Conservation (phyloP, 805 yeast species). For the Priceomyces medius region DNA sequence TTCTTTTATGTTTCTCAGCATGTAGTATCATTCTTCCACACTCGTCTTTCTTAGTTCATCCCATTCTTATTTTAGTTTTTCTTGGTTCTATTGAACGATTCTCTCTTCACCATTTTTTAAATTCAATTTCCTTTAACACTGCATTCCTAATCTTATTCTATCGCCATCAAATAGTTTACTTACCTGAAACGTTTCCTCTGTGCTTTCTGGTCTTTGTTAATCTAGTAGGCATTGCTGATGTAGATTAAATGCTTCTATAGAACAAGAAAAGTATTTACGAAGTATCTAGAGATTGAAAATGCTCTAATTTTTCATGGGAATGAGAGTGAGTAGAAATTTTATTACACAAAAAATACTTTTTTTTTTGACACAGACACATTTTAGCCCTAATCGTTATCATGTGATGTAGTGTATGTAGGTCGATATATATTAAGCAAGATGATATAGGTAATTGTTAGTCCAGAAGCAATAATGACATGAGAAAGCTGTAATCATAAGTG, state of each 20-base stretch:
- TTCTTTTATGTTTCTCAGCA: too few relatives aligned
- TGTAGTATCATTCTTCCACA: too few relatives aligned
- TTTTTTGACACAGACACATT: conserved; percentile 1
- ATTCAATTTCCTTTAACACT: too few relatives aligned
- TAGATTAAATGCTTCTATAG: conserved; percentile 9
- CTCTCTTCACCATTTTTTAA: background rate
- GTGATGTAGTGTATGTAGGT: too few relatives aligned
- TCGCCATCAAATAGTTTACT: conserved; percentile 38
- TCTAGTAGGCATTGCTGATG: conserved; percentile 90
- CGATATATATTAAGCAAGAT: too few relatives aligned
- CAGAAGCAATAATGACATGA: too few relatives aligned
- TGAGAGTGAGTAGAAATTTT: conserved; percentile 3
- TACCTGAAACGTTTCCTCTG: conserved; percentile 99
- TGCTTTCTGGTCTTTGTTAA: conserved; percentile 99
- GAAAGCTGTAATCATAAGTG: too few relatives aligned
- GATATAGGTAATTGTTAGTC: too few relatives aligned
- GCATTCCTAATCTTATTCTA: background rate
- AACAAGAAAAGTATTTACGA: conserved; percentile 4
- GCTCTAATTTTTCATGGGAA: conserved; percentile 10
- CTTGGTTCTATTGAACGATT: background rate
- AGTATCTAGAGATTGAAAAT: conserved; percentile 1
- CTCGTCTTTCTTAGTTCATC: background rate
- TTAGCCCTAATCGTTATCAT: conserved; percentile 4
- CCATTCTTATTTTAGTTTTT: background rate
- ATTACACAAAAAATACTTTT: conserved; percentile 7